Evolutionary conservation across 2,329 filamentous ascomycete species (phyloP), one percentile per base, ranked within the genome.

Genomic region (Hypoxylon sp.): DNA sequence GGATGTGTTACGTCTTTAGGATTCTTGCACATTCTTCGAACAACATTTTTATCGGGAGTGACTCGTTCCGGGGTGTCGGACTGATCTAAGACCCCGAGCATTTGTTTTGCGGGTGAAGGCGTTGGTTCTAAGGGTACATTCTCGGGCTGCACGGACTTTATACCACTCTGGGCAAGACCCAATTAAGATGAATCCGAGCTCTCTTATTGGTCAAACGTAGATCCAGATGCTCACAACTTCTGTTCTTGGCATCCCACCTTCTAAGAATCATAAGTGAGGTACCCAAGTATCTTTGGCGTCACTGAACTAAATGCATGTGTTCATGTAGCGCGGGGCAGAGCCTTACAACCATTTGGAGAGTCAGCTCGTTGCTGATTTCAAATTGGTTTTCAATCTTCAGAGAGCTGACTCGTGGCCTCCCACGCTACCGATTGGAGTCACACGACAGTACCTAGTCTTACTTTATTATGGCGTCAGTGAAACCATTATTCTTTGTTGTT

Each of bases 51-150:
- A 37, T n/a, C 35, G 13, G 35, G 1, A 37, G 11, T 44, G 39
- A 11, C 9, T 35, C 24, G 39, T 42, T 62, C 37, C 69, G 69
- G 69, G 58, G n/a, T 65, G 60, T 69, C 69, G 69, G 69, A 48
- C 19, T 60, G 69, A 64, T 65, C 26, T 50, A 71, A 71, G 63
- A 69, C 50, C 60, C 69, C 69, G 69, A 71, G 22, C 29, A 22
- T 54, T 11, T n/a, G 14, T 29, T 19, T 51, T 19, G 17, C 17
- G 39, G 35, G 33, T 47, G 50, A 14, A 55, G 19, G 51, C 24
- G 52, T 66, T 44, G 8, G 39, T 11, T 22, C 14, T 52, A 46
- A 46, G 58, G 53, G 19, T 22, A 22, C 19, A 22, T 58, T 47
- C 19, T 66, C 55, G 44, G 63, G 33, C 26, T 24, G 50, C 55